These are phyloP conservation scores for Buddleja alternifolia DNA, from an alignment of 257 asterid genomes.

Conservation along the genomic window DNA sequence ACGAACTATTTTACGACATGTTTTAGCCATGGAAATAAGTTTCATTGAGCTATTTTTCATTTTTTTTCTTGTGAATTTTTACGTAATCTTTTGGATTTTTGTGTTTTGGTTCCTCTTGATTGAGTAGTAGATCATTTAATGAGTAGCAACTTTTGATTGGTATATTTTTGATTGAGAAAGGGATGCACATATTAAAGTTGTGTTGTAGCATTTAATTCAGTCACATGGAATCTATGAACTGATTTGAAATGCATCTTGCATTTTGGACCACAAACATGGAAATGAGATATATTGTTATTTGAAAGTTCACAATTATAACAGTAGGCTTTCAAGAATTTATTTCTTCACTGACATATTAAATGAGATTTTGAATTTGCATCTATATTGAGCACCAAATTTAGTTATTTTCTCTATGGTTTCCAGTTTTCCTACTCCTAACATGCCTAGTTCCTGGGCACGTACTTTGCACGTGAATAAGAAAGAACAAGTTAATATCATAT, in stretches of 20 bases:
- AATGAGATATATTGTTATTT: slow-evolving; percentile 28
- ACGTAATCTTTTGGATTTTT: not conserved
- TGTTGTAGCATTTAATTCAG: slow-evolving; percentile 71
- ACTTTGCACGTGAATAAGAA: not conserved
- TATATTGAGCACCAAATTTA: slow-evolving; percentile 19
- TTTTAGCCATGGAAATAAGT: slow-evolving; percentile 35
- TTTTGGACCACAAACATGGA: slow-evolving; percentile 54
- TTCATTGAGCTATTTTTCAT: not conserved
- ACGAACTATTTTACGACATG: slow-evolving; percentile 21
- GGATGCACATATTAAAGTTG: slow-evolving; percentile 46
- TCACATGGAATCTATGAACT: slow-evolving; percentile 90
- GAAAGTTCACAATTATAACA: slow-evolving; percentile 30
- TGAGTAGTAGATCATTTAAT: slow-evolving; percentile 38
- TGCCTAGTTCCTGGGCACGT: not conserved
- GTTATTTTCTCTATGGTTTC: slow-evolving; percentile 4
- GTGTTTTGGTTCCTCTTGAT: not conserved
- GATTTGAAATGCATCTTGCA: slow-evolving; percentile 45
- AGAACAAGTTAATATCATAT: not conserved
- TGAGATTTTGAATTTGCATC: slow-evolving; percentile 27
- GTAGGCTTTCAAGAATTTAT: slow-evolving; percentile 34
- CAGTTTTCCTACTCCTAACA: not conserved
- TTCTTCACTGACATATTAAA: slow-evolving; percentile 36
- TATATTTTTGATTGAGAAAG: slow-evolving; percentile 42
- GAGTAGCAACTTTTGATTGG: slow-evolving; percentile 41
- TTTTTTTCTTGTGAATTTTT: not conserved